A percentile compares a stretch with the other conserved stretches of the same genome.
phyloP scores from a whole-genome alignment of 169 alveolate genomes.

The Ichthyophthirius multifiliis region DNA sequence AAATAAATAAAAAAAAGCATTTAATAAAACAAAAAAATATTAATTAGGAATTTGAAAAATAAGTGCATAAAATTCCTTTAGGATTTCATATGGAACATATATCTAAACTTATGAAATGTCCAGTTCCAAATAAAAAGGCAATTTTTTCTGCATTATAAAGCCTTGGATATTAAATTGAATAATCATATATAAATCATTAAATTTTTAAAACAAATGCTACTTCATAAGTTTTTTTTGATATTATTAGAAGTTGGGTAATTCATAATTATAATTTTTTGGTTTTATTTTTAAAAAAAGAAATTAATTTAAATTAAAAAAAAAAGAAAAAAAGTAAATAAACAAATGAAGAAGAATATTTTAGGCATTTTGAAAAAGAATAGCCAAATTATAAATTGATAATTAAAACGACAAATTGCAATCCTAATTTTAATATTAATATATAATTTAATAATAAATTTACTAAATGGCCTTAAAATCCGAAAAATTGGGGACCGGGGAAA shows the following conservation, averaged over 20 bases:
- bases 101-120: background rate
- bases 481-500: background rate
- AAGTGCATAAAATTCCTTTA: background rate
- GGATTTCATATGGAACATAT: background rate
- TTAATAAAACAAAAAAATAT: too few species aligned
- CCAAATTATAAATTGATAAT: too few species aligned
- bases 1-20: too few species aligned
- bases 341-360: too few species aligned
- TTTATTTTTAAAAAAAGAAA: too few species aligned
- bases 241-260: slow-evolving; percentile 47
- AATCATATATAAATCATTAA: slow-evolving; percentile 41
- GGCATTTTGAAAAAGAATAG: too few species aligned
- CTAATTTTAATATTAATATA: slow-evolving; percentile 3
- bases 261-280: too few species aligned
- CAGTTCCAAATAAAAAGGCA: slow-evolving; percentile 24
- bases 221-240: slow-evolving; percentile 45
- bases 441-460: background rate
- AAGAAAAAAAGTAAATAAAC: too few species aligned
- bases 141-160: slow-evolving; percentile 46
- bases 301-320: too few species aligned
- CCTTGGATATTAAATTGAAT: slow-evolving; percentile 33
- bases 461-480: background rate
- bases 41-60: background rate
- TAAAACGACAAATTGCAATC: background rate
- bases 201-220: slow-evolving; percentile 64